A percentile compares a stretch with the other conserved stretches of the same genome.
These are phyloP conservation scores for Penicillium sp. DNA, from an alignment of 2,329 filamentous ascomycete genomes.

Conservation along the genomic window DNA sequence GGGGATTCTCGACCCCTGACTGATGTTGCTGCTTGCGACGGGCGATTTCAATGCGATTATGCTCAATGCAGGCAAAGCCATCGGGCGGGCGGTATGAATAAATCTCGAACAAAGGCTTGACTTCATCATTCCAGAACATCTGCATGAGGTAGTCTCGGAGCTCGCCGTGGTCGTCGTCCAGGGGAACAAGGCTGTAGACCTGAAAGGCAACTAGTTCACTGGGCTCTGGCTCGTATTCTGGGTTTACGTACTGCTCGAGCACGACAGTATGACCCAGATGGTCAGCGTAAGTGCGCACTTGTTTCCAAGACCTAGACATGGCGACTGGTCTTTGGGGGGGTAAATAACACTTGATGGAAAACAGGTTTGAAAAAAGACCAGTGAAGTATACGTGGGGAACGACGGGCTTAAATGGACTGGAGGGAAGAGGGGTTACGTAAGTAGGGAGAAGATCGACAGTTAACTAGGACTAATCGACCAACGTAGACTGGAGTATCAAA, in stretches of 20 bases:
- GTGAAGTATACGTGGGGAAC: too few species aligned
- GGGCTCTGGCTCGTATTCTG: constrained; percentile 5
- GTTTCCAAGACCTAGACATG: constrained; percentile 7
- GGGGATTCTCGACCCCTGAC: constrained; percentile 5
- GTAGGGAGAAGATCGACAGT: too few species aligned
- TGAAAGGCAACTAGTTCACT: constrained; percentile 5
- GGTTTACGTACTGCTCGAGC: constrained; percentile 15
- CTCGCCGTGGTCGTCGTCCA: constrained; percentile 8
- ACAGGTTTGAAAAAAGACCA: too few species aligned
- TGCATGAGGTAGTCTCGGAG: constrained; percentile 18
- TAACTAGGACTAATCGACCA: too few species aligned
- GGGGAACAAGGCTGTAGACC: constrained; percentile 14
- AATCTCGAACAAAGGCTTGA: constrained; percentile 20
- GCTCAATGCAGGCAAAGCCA: constrained; percentile 19
- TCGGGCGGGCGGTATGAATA: constrained; percentile 21
- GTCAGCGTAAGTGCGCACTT: constrained; percentile 16
- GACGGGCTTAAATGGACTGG: too few species aligned
- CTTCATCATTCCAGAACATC: constrained; percentile 9
- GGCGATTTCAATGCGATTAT: constrained; percentile 17
- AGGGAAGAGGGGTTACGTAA: too few species aligned
- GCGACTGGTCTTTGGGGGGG: too few species aligned
- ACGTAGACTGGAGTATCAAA: too few species aligned
- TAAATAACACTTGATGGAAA: too few species aligned
- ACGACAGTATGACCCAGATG: constrained; percentile 19
- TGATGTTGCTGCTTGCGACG: constrained; percentile 19